Conservation (phyloP, 257 asterid species). For the Solanum bulbocastanum region DNA sequence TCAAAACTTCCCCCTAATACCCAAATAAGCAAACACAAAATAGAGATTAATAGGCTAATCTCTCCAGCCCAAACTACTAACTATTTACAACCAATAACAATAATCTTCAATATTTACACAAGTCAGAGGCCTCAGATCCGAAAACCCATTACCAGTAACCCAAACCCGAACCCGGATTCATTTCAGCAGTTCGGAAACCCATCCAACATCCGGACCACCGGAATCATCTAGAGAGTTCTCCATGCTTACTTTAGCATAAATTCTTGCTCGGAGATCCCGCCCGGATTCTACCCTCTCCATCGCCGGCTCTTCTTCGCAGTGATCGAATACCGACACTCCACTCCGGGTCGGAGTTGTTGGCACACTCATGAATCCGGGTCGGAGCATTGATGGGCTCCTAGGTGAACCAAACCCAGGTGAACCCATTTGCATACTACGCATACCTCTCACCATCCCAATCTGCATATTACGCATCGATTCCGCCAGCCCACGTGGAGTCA, state of each 20-base stretch:
- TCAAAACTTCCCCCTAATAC: background rate
- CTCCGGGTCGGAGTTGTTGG: slow-evolving; percentile 50
- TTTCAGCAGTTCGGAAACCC: slow-evolving; percentile 56
- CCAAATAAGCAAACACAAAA: slow-evolving; percentile 4
- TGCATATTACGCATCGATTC: slow-evolving; percentile 59
- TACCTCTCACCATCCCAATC: slow-evolving; percentile 27
- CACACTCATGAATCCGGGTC: slow-evolving; percentile 47
- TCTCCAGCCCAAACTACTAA: background rate
- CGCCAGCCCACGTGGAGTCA: slow-evolving; percentile 44
- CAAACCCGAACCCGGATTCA: slow-evolving; percentile 4
- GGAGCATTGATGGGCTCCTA: slow-evolving; percentile 27
- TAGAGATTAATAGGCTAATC: slow-evolving; percentile 6
- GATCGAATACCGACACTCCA: slow-evolving; percentile 29
- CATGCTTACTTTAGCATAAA: slow-evolving; percentile 62
- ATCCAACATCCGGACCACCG: slow-evolving; percentile 37
- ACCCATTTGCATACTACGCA: slow-evolving; percentile 37
- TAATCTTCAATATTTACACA: background rate
- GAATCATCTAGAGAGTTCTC: slow-evolving; percentile 68
- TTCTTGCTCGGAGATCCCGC: slow-evolving; percentile 49
- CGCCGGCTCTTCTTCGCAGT: slow-evolving; percentile 47
- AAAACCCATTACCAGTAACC: background rate
- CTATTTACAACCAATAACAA: background rate
- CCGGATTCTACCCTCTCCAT: slow-evolving; percentile 92
- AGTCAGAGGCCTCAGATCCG: slow-evolving; percentile 5
- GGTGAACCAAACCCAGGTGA: slow-evolving; percentile 39